Evolutionary conservation across 495 filamentous ascomycete species (phyloP).

Genomic region (Aspergillus nanangensis): DNA sequence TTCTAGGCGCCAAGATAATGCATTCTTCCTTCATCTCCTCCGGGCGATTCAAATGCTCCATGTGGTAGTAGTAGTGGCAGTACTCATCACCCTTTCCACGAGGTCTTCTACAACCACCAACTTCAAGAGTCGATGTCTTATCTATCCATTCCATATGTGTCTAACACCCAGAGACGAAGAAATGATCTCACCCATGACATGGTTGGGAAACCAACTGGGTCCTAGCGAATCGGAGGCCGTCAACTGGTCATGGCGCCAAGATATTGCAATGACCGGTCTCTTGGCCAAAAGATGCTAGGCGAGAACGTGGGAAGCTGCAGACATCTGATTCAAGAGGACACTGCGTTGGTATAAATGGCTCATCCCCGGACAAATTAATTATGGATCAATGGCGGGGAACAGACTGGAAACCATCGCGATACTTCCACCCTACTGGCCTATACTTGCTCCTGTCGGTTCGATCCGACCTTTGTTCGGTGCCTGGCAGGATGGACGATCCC

Average conservation of each 20-base stretch:
- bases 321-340: conserved; percentile 3
- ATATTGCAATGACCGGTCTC: not conserved
- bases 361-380: too few species aligned
- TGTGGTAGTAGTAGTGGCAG: too few species aligned
- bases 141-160: too few species aligned
- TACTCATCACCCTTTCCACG: too few species aligned
- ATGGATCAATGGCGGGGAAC: too few species aligned
- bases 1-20: not conserved
- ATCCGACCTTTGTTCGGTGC: not conserved
- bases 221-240: not conserved
- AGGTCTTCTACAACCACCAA: too few species aligned
- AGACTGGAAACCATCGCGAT: too few species aligned
- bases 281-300: not conserved
- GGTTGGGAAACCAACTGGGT: not conserved
- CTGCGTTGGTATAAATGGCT: not conserved
- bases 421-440: not conserved
- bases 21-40: not conserved
- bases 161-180: too few species aligned
- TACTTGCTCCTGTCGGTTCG: not conserved
- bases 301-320: not conserved
- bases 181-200: not conserved
- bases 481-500: not conserved
- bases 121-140: too few species aligned
- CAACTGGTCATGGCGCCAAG: not conserved
- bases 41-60: too few species aligned